These are phyloP conservation scores for Lepiota subincarnata DNA, from an alignment of 768 basidiomycete genomes.

Conservation along the genomic window DNA sequence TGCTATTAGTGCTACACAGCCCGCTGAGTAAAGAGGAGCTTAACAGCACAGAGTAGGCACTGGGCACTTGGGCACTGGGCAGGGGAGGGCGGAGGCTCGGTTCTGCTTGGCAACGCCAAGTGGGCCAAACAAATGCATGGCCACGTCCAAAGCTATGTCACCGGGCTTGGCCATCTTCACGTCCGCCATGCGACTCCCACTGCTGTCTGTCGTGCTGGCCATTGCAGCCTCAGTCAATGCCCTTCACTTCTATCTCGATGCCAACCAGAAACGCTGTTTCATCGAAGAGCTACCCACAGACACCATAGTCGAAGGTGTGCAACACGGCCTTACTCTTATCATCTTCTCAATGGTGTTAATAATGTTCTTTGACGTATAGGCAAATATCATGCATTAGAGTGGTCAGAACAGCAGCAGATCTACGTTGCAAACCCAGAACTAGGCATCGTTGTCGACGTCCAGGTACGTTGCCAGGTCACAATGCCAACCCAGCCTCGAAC, in stretches of 20 bases:
- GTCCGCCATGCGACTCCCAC: conserved; percentile 24
- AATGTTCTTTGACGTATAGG: conserved; percentile 41
- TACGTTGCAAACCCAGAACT: conserved; percentile 74
- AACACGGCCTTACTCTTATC: neutral
- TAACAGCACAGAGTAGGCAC: neutral
- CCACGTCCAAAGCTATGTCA: conserved; percentile 16
- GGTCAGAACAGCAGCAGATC: conserved; percentile 65
- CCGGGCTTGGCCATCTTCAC: neutral
- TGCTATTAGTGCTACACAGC: no score
- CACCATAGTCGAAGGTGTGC: conserved; percentile 89
- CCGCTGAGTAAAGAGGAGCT: no score
- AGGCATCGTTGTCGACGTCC: conserved; percentile 88
- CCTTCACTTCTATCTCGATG: conserved; percentile 95
- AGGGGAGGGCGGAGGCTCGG: no score
- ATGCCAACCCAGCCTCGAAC: neutral
- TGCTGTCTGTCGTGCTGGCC: conserved; percentile 26
- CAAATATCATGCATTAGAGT: conserved; percentile 90
- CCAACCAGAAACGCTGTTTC: conserved; percentile 91
- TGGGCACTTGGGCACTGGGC: neutral
- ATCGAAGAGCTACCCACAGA: conserved; percentile 93
- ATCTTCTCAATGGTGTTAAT: neutral
- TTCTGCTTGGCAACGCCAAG: conserved; percentile 14
- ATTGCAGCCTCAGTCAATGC: conserved; percentile 54
- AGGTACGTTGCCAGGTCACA: conserved; percentile 41
- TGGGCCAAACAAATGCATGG: conserved; percentile 18